Evolutionary conservation across 2,329 filamentous ascomycete genomes (phyloP), one percentile per base, ranked within the genome.

Genomic region (Cadophora luteo-olivacea): DNA sequence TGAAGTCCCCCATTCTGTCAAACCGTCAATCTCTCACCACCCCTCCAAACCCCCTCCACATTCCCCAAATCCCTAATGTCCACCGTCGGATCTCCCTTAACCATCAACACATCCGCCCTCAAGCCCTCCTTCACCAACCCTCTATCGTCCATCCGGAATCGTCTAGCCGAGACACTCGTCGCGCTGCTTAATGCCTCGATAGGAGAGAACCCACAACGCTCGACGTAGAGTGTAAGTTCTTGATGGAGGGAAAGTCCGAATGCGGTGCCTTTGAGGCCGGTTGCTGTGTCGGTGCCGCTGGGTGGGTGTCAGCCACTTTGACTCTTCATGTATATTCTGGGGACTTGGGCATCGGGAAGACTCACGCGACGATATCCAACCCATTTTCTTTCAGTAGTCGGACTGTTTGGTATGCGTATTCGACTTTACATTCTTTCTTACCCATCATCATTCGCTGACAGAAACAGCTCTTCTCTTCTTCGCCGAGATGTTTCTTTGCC

Each of bases 41-140:
- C 55, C 67, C 29, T 72, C 77, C 76, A 78, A 22, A 78, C 69
- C 9, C 66, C 69, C 2, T 65, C 67, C 49, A 78, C 76, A 60
- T 75, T 71, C 48, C 65, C 51, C 19, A 75, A 76, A 29, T 74
- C 75, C 4, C 67, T 69, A 48, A 78, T 78, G 65, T 77, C 73
- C 14, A 70, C 57, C n/a, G 76, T 65, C 2, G 76, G 76, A 58
- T 78, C 65, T 8, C 70, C 73, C n/a, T 76, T 73, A 3, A 78
- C 60, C 16, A 78, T 54, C n/a, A 78, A 60, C 5, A 78, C 25
- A 66, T 78, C 77, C 0, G 77, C 76, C 6, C 73, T 72, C 66
- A 73, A 71, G 14, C 77, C 75, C 7, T 71, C 52, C 9, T 24
- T 64, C 33, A 78, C 72, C 11, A 67, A 60, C 25, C 77, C 76